A percentile compares a stretch with the other conserved stretches of the same genome.
Conservation (phyloP, 345 rosid species). For the Camelina hispida region DNA sequence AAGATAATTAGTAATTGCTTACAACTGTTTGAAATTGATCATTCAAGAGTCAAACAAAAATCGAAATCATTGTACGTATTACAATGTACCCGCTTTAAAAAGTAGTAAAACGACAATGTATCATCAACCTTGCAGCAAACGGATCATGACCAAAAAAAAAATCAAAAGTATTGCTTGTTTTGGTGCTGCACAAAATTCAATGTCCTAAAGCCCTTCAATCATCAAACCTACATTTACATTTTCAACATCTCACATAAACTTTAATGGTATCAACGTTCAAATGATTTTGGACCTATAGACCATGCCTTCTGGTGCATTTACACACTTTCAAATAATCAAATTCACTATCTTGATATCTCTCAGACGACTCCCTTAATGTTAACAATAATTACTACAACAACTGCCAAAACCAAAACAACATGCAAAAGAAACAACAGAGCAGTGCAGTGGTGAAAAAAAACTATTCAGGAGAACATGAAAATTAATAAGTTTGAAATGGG, state of each 20-base stretch:
- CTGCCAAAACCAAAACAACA: constrained; percentile 15
- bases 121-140: constrained; percentile 25
- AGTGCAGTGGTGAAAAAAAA: constrained; percentile 16
- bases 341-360: constrained; percentile 15
- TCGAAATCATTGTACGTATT: constrained; percentile 24
- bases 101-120: constrained; percentile 19
- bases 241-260: constrained; percentile 26
- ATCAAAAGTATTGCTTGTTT: constrained; percentile 40
- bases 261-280: constrained; percentile 21
- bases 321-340: constrained; percentile 21
- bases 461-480: constrained; percentile 30
- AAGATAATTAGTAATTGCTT: not conserved
- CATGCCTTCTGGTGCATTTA: constrained; percentile 21
- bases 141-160: not conserved
- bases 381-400: constrained; percentile 20
- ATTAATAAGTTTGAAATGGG: not conserved
- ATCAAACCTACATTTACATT: constrained; percentile 37
- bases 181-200: constrained; percentile 44
- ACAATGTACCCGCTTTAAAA: not conserved
- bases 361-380: constrained; percentile 7
- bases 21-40: not conserved
- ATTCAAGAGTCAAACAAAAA: not conserved
- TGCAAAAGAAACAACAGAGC: not conserved
- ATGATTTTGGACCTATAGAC: constrained; percentile 26
- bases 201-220: constrained; percentile 41